Evolutionary conservation across 2,329 filamentous ascomycete species (phyloP).

Genomic region (Alternaria dauci): DNA sequence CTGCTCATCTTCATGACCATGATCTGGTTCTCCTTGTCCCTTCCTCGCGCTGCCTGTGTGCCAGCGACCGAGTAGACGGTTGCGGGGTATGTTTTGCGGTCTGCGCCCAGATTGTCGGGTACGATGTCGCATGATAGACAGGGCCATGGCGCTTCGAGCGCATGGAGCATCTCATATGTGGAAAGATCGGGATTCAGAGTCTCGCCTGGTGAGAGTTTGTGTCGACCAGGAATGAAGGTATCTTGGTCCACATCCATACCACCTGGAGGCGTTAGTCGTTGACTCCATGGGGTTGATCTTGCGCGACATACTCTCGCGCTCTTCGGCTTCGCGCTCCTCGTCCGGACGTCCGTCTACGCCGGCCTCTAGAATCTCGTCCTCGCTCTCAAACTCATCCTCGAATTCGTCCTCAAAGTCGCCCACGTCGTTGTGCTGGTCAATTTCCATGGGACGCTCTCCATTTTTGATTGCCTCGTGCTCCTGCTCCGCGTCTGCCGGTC

Average conservation of each 20-base stretch:
- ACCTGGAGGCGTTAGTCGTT: conserved; percentile 53
- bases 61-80: conserved; percentile 95
- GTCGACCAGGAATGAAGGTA: conserved; percentile 94
- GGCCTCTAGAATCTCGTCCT: conserved; percentile 92
- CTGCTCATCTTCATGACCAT: conserved; percentile 97
- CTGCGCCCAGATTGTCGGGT: conserved; percentile 83
- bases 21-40: conserved; percentile 86
- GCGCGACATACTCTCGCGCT: conserved; percentile 68
- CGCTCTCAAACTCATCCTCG: conserved; percentile 88
- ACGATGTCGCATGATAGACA: conserved; percentile 96
- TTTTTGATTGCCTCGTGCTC: conserved; percentile 66
- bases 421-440: conserved; percentile 55
- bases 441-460: conserved; percentile 65
- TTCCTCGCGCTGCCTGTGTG: conserved; percentile 82
- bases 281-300: conserved; percentile 23
- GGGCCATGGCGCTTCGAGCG: conserved; percentile 92
- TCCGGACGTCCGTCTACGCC: conserved; percentile 93
- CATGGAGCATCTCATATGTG: conserved; percentile 98
- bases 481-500: conserved; percentile 63
- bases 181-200: conserved; percentile 88
- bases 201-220: conserved; percentile 89
- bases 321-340: conserved; percentile 89
- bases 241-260: conserved; percentile 94
- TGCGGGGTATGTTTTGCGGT: conserved; percentile 90
- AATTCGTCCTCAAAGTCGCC: conserved; percentile 95